Base-by-base conservation (phyloP, 441 rosid genomes). In the Pelargonium fulgidum region DNA sequence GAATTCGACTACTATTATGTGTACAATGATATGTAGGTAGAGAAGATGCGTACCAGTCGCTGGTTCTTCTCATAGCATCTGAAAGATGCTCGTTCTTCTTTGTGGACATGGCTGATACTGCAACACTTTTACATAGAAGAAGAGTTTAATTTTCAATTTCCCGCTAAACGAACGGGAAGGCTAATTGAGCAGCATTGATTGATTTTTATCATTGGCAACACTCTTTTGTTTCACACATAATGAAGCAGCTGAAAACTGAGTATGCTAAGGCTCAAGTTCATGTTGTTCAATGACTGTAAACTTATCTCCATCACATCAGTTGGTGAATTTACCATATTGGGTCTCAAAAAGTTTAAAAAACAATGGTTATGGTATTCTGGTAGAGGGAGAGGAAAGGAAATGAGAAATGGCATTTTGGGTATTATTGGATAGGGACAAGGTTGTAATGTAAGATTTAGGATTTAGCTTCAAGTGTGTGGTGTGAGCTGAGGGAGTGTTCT, bases 11-110 rank as follows among this genome's bases (percentile, higher is more conserved):
- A 4, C 3, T 29, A 3, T 29, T 29, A 3, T 1, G 33, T 26
- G 33, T 26, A 26, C 33, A 26, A 3, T 26, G 33, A 26, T 26
- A 26, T 4, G 26, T 0, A 12, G 12, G 58, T 4, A 47, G 45
- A 67, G 26, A 7, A 20, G 52, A 68, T 54, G 22, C 66, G 44
- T 76, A 89, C 98, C 98, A 93, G 78, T 89, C 96, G 76, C 89
- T 91, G 68, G 99, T 93, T 87, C 99, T 87, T 83, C 86, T 89
- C 98, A 91, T 91, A 68, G 85, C 95, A 70, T 90, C 70, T 58
- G 96, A 84, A 71, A 85, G 76, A 81, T 85, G 93, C 79, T 88
- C 96, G 79, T 89, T 85, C 84, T 89, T 87, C 80, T 80, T 85
- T 44, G 84, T 70, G 62, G 84, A 77, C 92, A 83, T 89, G 81